Percentiles rank a stretch among this genome's conserved stretches.
phyloP scores from a whole-genome alignment of 129 eudicot genomes.

The Flaveria sonorensis region DNA sequence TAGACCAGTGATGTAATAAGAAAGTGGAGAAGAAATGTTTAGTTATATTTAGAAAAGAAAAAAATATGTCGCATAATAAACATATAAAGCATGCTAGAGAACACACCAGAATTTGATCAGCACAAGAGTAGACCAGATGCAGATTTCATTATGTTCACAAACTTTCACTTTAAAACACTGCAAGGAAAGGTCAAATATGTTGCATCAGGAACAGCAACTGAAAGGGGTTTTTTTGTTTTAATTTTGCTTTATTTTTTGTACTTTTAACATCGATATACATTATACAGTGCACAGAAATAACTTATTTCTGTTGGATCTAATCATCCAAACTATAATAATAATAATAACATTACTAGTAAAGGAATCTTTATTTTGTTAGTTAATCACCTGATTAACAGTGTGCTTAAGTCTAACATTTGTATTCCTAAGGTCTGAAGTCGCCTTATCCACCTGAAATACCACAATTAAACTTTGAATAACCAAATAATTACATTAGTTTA shows the following conservation, averaged over 20 bases:
- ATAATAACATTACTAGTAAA: background rate
- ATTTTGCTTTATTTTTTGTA: background rate
- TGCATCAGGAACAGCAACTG: constrained; percentile 13
- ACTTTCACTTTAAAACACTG: constrained; percentile 58
- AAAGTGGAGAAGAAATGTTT: constrained; percentile 11
- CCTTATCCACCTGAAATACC: constrained; percentile 82
- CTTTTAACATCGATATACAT: background rate
- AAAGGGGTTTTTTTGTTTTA: background rate
- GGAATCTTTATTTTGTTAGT: background rate
- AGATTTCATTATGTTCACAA: constrained; percentile 29
- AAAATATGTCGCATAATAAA: constrained; percentile 7
- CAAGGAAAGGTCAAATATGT: constrained; percentile 23
- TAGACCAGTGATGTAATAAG: constrained; percentile 19
- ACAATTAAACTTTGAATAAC: constrained; percentile 8
- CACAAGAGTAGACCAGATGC: constrained; percentile 20
- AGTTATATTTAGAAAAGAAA: constrained; percentile 6
- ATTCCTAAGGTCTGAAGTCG: constrained; percentile 85
- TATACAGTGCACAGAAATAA: background rate
- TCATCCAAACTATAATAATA: background rate
- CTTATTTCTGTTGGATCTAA: background rate
- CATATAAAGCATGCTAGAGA: constrained; percentile 24
- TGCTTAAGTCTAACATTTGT: constrained; percentile 90
- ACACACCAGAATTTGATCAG: constrained; percentile 24
- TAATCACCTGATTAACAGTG: constrained; percentile 84
- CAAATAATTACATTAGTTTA: background rate